A percentile compares a stretch with the other conserved stretches of the same genome.
These are phyloP conservation scores for Didymosphaeria variabile DNA, from an alignment of 2,329 filamentous ascomycete species.

Conservation along the genomic window DNA sequence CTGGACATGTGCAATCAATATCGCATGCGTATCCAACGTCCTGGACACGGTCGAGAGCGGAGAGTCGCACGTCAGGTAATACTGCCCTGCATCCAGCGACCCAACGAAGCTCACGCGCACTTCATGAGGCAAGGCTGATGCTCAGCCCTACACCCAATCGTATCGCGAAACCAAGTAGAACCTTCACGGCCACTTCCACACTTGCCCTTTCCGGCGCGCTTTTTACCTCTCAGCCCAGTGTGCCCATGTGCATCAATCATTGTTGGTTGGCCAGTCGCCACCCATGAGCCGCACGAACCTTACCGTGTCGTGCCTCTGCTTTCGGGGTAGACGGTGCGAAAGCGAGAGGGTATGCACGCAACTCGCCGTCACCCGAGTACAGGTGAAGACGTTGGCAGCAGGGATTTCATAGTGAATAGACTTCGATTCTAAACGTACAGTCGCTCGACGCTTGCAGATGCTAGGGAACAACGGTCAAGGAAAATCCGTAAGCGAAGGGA, in stretches of 20 bases:
- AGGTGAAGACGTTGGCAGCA: neutral
- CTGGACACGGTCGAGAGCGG: neutral
- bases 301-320: slow-evolving; percentile 5
- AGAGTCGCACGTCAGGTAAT: slow-evolving; percentile 10
- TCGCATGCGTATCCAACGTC: slow-evolving; percentile 6
- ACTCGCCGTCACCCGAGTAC: neutral
- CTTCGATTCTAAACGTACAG: slow-evolving; percentile 14
- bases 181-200: slow-evolving; percentile 3
- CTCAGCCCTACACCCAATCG: slow-evolving; percentile 19
- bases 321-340: neutral
- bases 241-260: slow-evolving; percentile 8
- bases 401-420: neutral
- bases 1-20: slow-evolving; percentile 10
- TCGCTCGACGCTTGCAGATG: slow-evolving; percentile 12
- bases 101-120: slow-evolving; percentile 9
- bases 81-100: slow-evolving; percentile 12
- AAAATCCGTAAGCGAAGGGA: slow-evolving; percentile 16
- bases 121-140: slow-evolving; percentile 14
- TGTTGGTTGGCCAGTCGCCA: slow-evolving; percentile 14
- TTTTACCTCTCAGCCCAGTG: slow-evolving; percentile 10
- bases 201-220: slow-evolving; percentile 14
- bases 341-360: neutral
- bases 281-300: slow-evolving; percentile 12
- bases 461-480: slow-evolving; percentile 3
- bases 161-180: slow-evolving; percentile 7